These are phyloP conservation scores for Pythium brassicae DNA, from an alignment of 352 stramenopile species.

Conservation along the genomic window DNA sequence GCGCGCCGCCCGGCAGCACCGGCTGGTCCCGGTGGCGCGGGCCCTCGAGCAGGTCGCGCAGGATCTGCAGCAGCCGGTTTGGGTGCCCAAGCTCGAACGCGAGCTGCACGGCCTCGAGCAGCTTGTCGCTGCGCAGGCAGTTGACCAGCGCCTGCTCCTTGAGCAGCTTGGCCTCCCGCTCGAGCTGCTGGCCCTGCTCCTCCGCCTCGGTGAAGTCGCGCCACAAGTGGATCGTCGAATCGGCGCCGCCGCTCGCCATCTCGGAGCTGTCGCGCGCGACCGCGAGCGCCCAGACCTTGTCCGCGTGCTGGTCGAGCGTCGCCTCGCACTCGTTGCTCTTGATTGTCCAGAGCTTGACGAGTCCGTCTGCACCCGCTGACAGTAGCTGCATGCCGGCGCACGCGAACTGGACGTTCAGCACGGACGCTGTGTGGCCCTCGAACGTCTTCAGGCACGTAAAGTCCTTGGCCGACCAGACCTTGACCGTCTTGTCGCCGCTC, in stretches of 20 bases:
- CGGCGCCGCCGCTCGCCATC: slow-evolving; percentile 92
- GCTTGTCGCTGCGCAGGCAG: slow-evolving; percentile 91
- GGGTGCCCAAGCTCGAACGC: slow-evolving; percentile 94
- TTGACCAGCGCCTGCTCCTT: slow-evolving; percentile 96
- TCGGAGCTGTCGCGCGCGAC: slow-evolving; percentile 85
- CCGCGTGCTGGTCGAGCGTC: slow-evolving; percentile 95
- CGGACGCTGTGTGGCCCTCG: slow-evolving; percentile 89
- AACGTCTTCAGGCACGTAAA: slow-evolving; percentile 97
- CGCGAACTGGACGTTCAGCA: slow-evolving; percentile 88
- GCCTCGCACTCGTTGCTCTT: slow-evolving; percentile 96
- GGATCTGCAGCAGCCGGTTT: slow-evolving; percentile 91
- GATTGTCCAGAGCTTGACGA: slow-evolving; percentile 98
- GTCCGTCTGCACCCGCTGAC: slow-evolving; percentile 93
- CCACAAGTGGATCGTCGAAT: slow-evolving; percentile 95
- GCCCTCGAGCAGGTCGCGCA: slow-evolving; percentile 77
- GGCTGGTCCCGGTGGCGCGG: slow-evolving; percentile 60
- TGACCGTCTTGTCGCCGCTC: slow-evolving; percentile 95
- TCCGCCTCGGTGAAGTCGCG: slow-evolving; percentile 92
- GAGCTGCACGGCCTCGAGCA: slow-evolving; percentile 75
- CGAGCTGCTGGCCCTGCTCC: slow-evolving; percentile 73
- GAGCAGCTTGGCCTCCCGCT: slow-evolving; percentile 88
- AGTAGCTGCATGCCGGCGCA: slow-evolving; percentile 92
- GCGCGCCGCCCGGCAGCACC: slow-evolving; percentile 25
- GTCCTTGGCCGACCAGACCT: slow-evolving; percentile 96
- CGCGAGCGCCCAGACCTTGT: slow-evolving; percentile 97